These are phyloP conservation scores for Suzukiozyma palmioleophila DNA, from an alignment of 1,139 yeast genomes.

Conservation along the genomic window DNA sequence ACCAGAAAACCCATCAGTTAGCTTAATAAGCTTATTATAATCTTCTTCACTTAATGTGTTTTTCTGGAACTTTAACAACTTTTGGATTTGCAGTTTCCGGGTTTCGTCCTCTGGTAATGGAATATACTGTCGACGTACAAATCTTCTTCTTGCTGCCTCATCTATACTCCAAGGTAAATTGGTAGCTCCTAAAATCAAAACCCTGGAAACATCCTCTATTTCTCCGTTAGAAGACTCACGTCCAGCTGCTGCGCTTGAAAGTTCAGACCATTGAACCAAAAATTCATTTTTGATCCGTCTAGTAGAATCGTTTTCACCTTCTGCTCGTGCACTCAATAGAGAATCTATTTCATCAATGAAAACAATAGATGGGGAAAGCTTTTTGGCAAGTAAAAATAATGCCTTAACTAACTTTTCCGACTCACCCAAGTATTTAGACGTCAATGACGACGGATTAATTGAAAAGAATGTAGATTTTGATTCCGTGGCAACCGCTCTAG, in stretches of 20 bases:
- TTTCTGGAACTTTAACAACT: constrained; percentile 70
- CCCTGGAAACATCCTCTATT: constrained; percentile 61
- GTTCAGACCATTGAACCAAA: constrained; percentile 91
- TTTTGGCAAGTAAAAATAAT: constrained; percentile 77
- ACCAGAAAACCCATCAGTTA: constrained; percentile 85
- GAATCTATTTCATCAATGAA: constrained; percentile 97
- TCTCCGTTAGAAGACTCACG: constrained; percentile 42
- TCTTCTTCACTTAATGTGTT: constrained; percentile 67
- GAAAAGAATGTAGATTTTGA: constrained; percentile 92
- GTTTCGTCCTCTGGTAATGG: constrained; percentile 92
- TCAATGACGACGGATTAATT: constrained; percentile 86
- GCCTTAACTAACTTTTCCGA: constrained; percentile 92
- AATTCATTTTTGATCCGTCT: constrained; percentile 92
- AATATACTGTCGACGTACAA: constrained; percentile 88
- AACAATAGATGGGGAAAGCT: constrained; percentile 86
- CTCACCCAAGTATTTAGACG: constrained; percentile 91
- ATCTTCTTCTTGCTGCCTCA: constrained; percentile 95
- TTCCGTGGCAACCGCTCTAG: constrained; percentile 96
- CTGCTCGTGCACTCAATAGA: constrained; percentile 74
- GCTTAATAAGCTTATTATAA: constrained; percentile 50
- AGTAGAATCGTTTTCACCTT: constrained; percentile 90
- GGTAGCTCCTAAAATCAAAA: constrained; percentile 91
- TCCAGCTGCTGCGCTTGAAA: constrained; percentile 92
- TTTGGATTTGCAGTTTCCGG: constrained; percentile 64
- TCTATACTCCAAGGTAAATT: constrained; percentile 98